A percentile compares a stretch with the other conserved stretches of the same genome.
These are phyloP conservation scores for Neurospora sp. DNA, from an alignment of 495 filamentous ascomycete species.

Conservation along the genomic window DNA sequence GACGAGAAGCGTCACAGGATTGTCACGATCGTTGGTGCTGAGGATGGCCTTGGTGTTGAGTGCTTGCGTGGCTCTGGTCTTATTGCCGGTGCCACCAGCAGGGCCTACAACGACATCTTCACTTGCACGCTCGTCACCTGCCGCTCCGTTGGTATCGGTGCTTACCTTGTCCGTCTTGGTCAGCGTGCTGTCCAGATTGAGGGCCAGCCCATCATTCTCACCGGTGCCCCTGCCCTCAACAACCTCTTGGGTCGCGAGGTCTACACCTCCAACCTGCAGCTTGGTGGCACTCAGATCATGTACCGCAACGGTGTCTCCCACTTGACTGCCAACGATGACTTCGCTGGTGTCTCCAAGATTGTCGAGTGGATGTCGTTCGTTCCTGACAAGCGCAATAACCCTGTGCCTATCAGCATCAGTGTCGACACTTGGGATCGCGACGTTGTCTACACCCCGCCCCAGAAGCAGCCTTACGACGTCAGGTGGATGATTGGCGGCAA, in stretches of 20 bases:
- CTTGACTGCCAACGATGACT: conserved; percentile 96
- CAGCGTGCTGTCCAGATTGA: conserved; percentile 98
- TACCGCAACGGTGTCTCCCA: conserved; percentile 99
- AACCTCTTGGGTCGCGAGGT: conserved; percentile 96
- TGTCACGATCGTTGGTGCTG: conserved; percentile 84
- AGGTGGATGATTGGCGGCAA: conserved; percentile 89
- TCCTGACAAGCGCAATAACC: conserved; percentile 83
- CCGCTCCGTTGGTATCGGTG: conserved; percentile 94
- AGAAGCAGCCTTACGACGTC: conserved; percentile 86
- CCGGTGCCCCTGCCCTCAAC: conserved; percentile 94
- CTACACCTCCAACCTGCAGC: conserved; percentile 96
- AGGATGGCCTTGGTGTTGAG: conserved; percentile 95
- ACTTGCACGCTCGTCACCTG: conserved; percentile 97
- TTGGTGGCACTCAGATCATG: conserved; percentile 99
- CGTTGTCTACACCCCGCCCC: conserved; percentile 71
- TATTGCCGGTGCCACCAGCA: conserved; percentile 94
- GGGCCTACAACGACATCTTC: conserved; percentile 98
- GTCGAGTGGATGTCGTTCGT: conserved; percentile 96
- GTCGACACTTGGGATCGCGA: conserved; percentile 92
- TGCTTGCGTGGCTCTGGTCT: conserved; percentile 94
- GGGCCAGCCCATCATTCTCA: conserved; percentile 97
- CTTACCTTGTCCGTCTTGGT: conserved; percentile 93
- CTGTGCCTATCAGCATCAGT: conserved; percentile 75
- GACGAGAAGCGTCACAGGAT: conserved; percentile 92
- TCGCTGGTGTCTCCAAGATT: conserved; percentile 95